Conservation (phyloP, 2,329 filamentous ascomycete species). For the Fusarium heterosporum region DNA sequence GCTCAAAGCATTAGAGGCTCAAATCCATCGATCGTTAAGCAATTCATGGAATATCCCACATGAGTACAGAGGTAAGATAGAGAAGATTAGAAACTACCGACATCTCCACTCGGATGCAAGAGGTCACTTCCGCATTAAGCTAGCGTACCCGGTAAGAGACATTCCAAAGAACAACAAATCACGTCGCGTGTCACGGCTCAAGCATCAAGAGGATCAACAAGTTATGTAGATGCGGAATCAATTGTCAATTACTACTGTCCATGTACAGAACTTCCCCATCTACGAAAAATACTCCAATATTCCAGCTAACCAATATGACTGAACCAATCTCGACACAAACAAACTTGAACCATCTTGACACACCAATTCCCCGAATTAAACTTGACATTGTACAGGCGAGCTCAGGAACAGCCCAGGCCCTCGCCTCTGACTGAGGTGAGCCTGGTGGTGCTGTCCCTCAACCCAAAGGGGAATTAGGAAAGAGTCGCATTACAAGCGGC, state of each 20-base stretch:
- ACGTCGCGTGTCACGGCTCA: background rate
- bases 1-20: no score
- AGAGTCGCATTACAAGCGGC: slow-evolving; percentile 44
- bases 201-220: no score
- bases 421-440: slow-evolving; percentile 28
- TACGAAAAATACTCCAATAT: slow-evolving; percentile 55
- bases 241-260: slow-evolving; percentile 52
- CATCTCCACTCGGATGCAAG: background rate
- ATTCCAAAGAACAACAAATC: background rate
- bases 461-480: slow-evolving; percentile 35
- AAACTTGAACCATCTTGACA: slow-evolving; percentile 46
- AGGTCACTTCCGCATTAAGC: background rate
- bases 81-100: background rate
- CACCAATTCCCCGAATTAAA: slow-evolving; percentile 32
- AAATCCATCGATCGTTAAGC: background rate
- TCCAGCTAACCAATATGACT: slow-evolving; percentile 51
- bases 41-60: background rate
- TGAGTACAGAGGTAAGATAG: no score
- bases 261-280: slow-evolving; percentile 59
- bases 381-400: slow-evolving; percentile 42
- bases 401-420: slow-evolving; percentile 24
- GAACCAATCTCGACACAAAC: slow-evolving; percentile 50
- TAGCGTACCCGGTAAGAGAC: background rate
- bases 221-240: slow-evolving; percentile 45
- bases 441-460: slow-evolving; percentile 29